These are phyloP conservation scores for Fragilaria radians DNA, from an alignment of 108 stramenopile genomes.

Conservation along the genomic window DNA sequence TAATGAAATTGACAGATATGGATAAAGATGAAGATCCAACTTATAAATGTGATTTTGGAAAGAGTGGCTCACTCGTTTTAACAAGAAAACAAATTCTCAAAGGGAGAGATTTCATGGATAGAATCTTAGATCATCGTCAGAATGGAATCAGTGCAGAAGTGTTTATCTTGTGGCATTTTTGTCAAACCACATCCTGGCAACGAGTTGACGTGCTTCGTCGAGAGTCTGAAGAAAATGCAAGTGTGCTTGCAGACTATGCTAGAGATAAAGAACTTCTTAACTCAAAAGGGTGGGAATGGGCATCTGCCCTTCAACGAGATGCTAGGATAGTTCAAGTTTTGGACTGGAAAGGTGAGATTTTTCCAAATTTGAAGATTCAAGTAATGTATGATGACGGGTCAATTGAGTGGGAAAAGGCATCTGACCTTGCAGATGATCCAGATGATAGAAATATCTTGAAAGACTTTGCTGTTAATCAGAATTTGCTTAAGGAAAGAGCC, in stretches of 20 bases:
- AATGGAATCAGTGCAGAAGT: not conserved
- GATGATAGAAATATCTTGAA: not conserved
- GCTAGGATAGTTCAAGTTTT: too few species aligned
- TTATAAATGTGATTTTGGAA: too few species aligned
- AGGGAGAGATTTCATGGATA: not conserved
- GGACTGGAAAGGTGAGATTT: too few species aligned
- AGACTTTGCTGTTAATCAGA: too few species aligned
- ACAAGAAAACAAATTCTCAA: not conserved
- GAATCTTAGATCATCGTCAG: not conserved
- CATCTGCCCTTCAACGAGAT: too few species aligned
- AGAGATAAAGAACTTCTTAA: not conserved
- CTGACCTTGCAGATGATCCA: not conserved
- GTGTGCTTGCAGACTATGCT: conserved; percentile 5
- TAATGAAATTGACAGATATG: too few species aligned
- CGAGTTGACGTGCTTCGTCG: not conserved
- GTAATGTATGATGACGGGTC: not conserved
- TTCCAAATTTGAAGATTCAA: not conserved
- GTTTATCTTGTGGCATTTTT: not conserved
- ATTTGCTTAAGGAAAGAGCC: too few species aligned
- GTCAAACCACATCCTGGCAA: not conserved
- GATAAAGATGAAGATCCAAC: not conserved
- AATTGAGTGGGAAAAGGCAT: not conserved
- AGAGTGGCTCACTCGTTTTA: not conserved
- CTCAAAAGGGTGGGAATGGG: not conserved
- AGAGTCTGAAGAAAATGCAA: not conserved